Conservation (phyloP, 495 filamentous ascomycete species). For the Durotheca rogersii region DNA sequence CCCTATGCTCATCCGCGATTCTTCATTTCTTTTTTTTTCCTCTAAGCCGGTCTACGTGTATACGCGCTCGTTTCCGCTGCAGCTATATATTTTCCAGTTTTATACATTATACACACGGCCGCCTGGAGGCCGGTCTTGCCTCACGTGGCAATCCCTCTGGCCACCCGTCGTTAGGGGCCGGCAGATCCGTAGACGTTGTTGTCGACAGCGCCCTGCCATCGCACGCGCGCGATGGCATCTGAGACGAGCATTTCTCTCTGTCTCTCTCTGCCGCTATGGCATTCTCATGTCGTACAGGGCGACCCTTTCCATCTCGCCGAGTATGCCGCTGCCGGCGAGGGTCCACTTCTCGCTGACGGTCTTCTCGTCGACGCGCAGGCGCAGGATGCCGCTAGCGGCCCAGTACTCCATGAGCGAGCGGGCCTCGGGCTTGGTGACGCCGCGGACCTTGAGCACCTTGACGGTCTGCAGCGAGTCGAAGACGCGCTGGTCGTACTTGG, state of each 20-base stretch:
- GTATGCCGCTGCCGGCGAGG: constrained; percentile 73
- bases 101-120: too few relatives aligned
- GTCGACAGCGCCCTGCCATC: too few relatives aligned
- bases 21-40: too few relatives aligned
- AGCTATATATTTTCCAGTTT: too few relatives aligned
- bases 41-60: too few relatives aligned
- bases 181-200: too few relatives aligned
- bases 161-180: too few relatives aligned
- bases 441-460: constrained; percentile 53
- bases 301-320: constrained; percentile 78
- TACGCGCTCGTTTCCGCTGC: too few relatives aligned
- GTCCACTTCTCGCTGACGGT: constrained; percentile 84
- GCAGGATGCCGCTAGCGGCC: constrained; percentile 78
- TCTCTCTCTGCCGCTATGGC: neutral
- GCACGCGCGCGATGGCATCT: too few relatives aligned
- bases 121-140: too few relatives aligned
- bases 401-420: constrained; percentile 89
- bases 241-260: neutral
- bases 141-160: too few relatives aligned
- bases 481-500: constrained; percentile 66
- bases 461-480: constrained; percentile 57
- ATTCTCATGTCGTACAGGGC: constrained; percentile 40
- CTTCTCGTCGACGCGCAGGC: constrained; percentile 65
- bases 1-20: too few relatives aligned
- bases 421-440: constrained; percentile 73